phyloP scores from a whole-genome alignment of 1,284 basidiomycete genomes.

The Heterobasidion occidentale region DNA sequence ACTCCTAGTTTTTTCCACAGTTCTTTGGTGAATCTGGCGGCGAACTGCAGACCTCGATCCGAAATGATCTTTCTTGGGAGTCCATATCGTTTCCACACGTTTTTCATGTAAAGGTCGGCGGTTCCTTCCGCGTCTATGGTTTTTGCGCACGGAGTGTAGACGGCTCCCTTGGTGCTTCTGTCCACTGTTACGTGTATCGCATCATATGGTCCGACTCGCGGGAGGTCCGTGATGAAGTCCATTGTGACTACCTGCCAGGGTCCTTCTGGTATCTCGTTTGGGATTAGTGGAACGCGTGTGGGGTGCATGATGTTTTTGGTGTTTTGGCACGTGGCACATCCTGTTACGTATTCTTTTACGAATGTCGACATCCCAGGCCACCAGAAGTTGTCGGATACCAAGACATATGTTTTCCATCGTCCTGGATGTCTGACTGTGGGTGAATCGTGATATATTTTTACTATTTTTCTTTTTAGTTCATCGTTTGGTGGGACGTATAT shows the following conservation, averaged over 20 bases:
- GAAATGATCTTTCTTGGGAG: background rate
- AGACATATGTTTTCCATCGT: conserved; percentile 19
- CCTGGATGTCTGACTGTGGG: conserved; percentile 28
- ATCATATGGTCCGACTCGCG: no score
- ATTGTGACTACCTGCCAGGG: no score
- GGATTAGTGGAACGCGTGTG: no score
- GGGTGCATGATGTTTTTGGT: no score
- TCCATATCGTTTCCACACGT: background rate
- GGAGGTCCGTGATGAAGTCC: no score
- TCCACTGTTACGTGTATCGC: no score
- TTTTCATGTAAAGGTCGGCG: background rate
- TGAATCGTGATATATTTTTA: conserved; percentile 20
- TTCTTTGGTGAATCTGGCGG: background rate
- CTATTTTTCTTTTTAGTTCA: conserved; percentile 15
- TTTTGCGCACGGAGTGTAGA: no score
- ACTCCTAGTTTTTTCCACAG: background rate
- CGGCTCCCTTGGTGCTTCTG: no score
- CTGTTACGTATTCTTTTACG: conserved; percentile 17
- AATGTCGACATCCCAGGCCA: conserved; percentile 22
- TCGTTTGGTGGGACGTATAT: conserved; percentile 18
- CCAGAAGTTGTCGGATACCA: conserved; percentile 21
- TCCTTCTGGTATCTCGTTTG: no score
- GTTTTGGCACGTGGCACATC: conserved; percentile 20
- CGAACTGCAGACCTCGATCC: background rate
- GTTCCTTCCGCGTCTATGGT: background rate